Conservation (phyloP, 1,284 basidiomycete species). For the Marasmius oreades region DNA sequence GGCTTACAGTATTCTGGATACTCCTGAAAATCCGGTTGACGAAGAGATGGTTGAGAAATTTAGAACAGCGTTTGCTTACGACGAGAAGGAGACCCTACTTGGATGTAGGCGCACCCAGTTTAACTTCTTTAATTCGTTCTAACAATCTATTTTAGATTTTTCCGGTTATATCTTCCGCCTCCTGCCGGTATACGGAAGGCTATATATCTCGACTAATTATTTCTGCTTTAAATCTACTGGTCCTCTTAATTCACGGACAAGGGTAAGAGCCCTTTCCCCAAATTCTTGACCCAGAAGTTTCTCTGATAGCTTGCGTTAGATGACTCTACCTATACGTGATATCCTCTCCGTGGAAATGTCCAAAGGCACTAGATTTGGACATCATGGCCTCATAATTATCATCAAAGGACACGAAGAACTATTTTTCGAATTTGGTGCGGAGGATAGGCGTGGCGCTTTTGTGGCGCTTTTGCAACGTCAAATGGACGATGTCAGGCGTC, state of each 20-base stretch:
- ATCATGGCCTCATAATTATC: constrained; percentile 85
- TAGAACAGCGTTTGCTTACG: constrained; percentile 74
- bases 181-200: constrained; percentile 79
- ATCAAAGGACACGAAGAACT: constrained; percentile 96
- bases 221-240: constrained; percentile 89
- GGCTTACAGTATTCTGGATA: constrained; percentile 74
- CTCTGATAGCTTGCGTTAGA: constrained; percentile 44
- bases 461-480: constrained; percentile 73
- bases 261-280: constrained; percentile 42
- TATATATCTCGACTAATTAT: constrained; percentile 85
- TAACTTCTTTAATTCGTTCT: background rate
- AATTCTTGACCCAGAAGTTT: constrained; percentile 1
- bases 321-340: constrained; percentile 91
- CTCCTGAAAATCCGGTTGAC: constrained; percentile 59
- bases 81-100: constrained; percentile 81
- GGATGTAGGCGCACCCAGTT: constrained; percentile 59
- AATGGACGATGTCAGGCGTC: constrained; percentile 67
- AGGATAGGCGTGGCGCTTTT: constrained; percentile 77
- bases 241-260: constrained; percentile 70
- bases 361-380: constrained; percentile 85
- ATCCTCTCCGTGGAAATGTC: constrained; percentile 82
- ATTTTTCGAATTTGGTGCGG: constrained; percentile 89
- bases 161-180: constrained; percentile 85
- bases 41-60: constrained; percentile 73
- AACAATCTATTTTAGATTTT: constrained; percentile 59